Evolutionary conservation across 352 stramenopile genomes (phyloP).

Genomic region (Blastocystis sp.): DNA sequence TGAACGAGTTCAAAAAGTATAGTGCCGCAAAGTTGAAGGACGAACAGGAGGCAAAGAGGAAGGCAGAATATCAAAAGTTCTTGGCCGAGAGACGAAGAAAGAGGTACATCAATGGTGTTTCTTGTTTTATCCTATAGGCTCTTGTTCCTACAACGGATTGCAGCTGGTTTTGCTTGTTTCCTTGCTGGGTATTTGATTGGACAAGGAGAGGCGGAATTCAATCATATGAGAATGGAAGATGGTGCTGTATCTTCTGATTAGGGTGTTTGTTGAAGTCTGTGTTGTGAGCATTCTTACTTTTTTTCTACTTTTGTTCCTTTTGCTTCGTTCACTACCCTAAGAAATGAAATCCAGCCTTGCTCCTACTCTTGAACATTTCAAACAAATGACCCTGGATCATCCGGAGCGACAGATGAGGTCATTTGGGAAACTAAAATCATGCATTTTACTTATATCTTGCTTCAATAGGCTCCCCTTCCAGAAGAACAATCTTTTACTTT

Average conservation of each 20-base stretch:
- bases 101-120: background rate
- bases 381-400: too few relatives aligned
- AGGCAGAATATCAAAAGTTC: conserved; percentile 59
- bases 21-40: conserved; percentile 50
- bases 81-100: conserved; percentile 17
- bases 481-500: too few relatives aligned
- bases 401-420: too few relatives aligned
- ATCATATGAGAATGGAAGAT: conserved; percentile 17
- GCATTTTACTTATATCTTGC: too few relatives aligned
- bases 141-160: background rate
- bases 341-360: background rate
- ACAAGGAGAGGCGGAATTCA: background rate
- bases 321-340: too few relatives aligned
- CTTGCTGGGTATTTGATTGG: conserved; percentile 35
- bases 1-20: conserved; percentile 61
- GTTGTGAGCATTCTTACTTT: background rate
- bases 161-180: conserved; percentile 7
- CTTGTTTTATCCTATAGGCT: background rate
- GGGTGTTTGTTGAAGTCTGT: background rate
- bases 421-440: too few relatives aligned
- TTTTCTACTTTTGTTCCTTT: too few relatives aligned
- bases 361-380: too few relatives aligned
- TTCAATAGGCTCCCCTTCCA: too few relatives aligned
- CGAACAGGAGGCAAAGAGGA: conserved; percentile 47
- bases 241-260: conserved; percentile 3